Percentiles rank a stretch among this genome's conserved stretches.
These are phyloP conservation scores for Bolboschoenoplectus hybrid DNA, from an alignment of 202 grass and related monocot genomes.

Conservation along the genomic window DNA sequence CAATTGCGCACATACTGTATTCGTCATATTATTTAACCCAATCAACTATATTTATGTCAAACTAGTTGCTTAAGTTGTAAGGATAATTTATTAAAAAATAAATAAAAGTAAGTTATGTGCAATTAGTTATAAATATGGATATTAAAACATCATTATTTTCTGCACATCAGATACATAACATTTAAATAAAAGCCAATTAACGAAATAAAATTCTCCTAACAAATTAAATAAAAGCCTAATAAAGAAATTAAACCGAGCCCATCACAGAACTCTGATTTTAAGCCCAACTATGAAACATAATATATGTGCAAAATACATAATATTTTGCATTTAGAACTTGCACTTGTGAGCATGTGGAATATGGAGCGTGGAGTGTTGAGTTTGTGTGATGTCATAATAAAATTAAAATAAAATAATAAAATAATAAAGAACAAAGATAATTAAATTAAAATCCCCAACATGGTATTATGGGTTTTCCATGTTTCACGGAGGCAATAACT, in stretches of 20 bases:
- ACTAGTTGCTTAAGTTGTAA: background rate
- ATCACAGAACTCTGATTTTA: background rate
- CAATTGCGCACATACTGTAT: background rate
- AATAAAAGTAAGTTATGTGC: background rate
- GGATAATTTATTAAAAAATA: background rate
- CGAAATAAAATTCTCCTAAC: background rate
- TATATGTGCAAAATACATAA: background rate
- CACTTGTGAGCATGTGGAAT: constrained; percentile 13
- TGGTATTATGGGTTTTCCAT: constrained; percentile 24
- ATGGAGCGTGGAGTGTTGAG: background rate
- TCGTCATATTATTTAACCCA: background rate
- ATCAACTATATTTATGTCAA: background rate
- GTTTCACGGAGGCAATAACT: constrained; percentile 24
- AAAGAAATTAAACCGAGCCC: background rate
- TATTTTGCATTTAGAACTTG: background rate
- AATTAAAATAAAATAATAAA: background rate
- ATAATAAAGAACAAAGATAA: background rate
- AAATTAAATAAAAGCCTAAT: background rate
- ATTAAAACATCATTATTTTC: background rate
- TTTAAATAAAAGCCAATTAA: background rate
- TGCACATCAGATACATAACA: background rate
- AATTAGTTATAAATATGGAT: background rate
- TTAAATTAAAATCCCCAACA: background rate
- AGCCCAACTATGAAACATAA: background rate
- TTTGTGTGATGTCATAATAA: background rate